A percentile compares a stretch with the other conserved stretches of the same genome.
Evolutionary conservation across 257 asterid genomes (phyloP).

Genomic region (Primulina huaijiensis): DNA sequence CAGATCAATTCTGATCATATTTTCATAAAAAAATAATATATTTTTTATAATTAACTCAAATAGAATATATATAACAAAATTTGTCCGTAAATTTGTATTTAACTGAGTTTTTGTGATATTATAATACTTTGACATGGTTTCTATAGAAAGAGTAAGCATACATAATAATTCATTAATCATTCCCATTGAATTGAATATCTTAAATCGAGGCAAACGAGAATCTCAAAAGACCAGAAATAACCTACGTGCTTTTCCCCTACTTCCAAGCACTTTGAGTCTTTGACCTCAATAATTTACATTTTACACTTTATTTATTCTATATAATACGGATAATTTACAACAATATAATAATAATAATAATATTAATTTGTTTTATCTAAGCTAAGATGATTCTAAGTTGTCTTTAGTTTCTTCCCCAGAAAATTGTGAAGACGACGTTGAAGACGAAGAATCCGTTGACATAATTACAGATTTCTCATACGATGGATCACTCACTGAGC

Average conservation of each 20-base stretch:
- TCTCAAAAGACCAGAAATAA: constrained; percentile 12
- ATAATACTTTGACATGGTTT: neutral
- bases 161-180: constrained; percentile 52
- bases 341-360: too few relatives aligned
- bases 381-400: neutral
- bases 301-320: constrained; percentile 12
- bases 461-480: constrained; percentile 42
- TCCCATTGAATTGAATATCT: constrained; percentile 30
- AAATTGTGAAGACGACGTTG: constrained; percentile 20
- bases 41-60: too few relatives aligned
- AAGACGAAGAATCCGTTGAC: constrained; percentile 24
- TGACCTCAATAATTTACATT: constrained; percentile 34
- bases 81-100: too few relatives aligned
- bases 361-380: constrained; percentile 2
- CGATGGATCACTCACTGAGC: constrained; percentile 68
- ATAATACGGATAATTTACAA: neutral
- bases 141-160: constrained; percentile 25
- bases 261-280: constrained; percentile 27
- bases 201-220: constrained; percentile 30
- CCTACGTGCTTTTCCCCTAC: constrained; percentile 29
- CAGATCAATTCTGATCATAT: too few relatives aligned
- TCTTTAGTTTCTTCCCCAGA: constrained; percentile 32
- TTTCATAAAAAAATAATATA: too few relatives aligned
- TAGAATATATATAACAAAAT: too few relatives aligned
- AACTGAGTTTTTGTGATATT: neutral